Evolutionary conservation across 495 filamentous ascomycete species (phyloP).

Genomic region (Penicillium herquei): DNA sequence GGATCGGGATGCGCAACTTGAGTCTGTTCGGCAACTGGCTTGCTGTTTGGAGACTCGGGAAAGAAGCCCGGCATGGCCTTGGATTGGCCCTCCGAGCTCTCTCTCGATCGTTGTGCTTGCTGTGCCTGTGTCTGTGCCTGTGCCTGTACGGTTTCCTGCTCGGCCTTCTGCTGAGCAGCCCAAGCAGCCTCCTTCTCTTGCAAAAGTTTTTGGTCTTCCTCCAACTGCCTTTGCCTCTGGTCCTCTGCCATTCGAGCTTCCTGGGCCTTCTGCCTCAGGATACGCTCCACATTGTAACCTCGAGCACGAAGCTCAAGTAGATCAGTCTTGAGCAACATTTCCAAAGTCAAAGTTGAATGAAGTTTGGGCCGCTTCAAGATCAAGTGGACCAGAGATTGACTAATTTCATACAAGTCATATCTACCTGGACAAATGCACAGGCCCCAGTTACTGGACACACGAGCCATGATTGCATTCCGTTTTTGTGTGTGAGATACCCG

Average conservation of each 20-base stretch:
- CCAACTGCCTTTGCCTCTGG: slow-evolving; percentile 69
- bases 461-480: slow-evolving; percentile 64
- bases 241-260: slow-evolving; percentile 85
- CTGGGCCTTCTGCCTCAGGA: slow-evolving; percentile 77
- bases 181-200: slow-evolving; percentile 63
- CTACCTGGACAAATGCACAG: slow-evolving; percentile 60
- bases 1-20: slow-evolving; percentile 21
- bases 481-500: slow-evolving; percentile 64
- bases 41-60: slow-evolving; percentile 55
- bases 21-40: slow-evolving; percentile 18
- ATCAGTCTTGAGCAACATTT: slow-evolving; percentile 81
- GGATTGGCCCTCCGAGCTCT: slow-evolving; percentile 24
- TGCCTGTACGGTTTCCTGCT: no score
- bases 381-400: slow-evolving; percentile 72
- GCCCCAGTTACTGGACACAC: slow-evolving; percentile 41
- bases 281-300: slow-evolving; percentile 93
- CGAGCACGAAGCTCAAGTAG: slow-evolving; percentile 72
- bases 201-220: slow-evolving; percentile 65
- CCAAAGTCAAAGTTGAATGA: slow-evolving; percentile 80
- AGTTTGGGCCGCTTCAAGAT: slow-evolving; percentile 81
- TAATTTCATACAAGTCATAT: slow-evolving; percentile 85
- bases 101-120: slow-evolving; percentile 27
- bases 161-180: slow-evolving; percentile 26
- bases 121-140: no score
- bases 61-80: slow-evolving; percentile 70